These are phyloP conservation scores for Fusarium sp. DNA, from an alignment of 2,329 filamentous ascomycete species.

Conservation along the genomic window DNA sequence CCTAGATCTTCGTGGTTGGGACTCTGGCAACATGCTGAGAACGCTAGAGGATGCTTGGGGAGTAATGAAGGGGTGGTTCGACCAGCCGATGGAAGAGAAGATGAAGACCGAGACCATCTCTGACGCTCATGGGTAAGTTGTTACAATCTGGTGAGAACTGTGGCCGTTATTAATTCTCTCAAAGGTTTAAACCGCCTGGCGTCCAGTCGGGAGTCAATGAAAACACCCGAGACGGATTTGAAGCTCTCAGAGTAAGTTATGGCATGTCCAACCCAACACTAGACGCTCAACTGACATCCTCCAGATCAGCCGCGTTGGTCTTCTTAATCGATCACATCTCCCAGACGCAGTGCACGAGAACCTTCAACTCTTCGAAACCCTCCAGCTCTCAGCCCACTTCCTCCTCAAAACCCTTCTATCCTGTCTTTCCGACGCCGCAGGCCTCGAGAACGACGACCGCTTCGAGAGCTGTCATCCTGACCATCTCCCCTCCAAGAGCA, in stretches of 20 bases:
- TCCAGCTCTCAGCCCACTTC: background rate
- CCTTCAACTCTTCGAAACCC: background rate
- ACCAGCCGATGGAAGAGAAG: background rate
- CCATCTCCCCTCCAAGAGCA: background rate
- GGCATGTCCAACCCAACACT: fast-evolving
- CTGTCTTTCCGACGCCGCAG: background rate
- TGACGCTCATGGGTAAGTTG: background rate
- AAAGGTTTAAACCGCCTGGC: background rate
- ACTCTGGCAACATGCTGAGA: background rate
- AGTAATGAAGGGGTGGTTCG: background rate
- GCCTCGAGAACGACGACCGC: fast-evolving
- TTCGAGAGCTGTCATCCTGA: background rate
- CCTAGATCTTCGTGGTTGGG: background rate
- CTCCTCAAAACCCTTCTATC: background rate
- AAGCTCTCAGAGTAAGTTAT: background rate
- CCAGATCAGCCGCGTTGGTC: background rate
- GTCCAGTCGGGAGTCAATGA: background rate
- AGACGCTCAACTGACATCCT: fast-evolving
- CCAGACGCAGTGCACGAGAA: background rate
- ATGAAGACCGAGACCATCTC: background rate
- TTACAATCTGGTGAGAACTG: fast-evolving
- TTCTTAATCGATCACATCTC: background rate
- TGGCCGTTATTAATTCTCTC: fast-evolving
- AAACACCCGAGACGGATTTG: background rate
- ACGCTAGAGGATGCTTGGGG: background rate